Percentiles rank a stretch among this genome's conserved stretches.
phyloP scores from a whole-genome alignment of 225 moss, liverwort and hornwort species.

The Rhytidiadelphus loreus region DNA sequence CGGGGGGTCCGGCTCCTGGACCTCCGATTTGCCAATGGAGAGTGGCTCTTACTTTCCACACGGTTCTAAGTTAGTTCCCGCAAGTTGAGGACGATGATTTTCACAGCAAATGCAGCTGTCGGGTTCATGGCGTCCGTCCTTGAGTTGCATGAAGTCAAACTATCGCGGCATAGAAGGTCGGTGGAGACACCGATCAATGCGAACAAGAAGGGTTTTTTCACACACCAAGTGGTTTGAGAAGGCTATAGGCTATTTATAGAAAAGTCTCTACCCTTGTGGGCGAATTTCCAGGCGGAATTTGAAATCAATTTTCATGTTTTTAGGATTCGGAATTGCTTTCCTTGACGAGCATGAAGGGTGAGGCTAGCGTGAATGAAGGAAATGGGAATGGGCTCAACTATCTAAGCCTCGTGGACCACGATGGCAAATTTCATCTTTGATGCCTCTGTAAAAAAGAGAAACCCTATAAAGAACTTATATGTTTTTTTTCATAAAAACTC shows the following conservation, averaged over 20 bases:
- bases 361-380: neutral
- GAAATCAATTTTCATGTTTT: no score
- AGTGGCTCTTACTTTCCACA: neutral
- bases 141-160: neutral
- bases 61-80: neutral
- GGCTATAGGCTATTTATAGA: neutral
- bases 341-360: neutral
- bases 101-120: neutral
- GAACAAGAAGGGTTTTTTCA: no score
- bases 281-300: neutral
- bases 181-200: neutral
- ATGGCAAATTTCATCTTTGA: neutral
- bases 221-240: neutral
- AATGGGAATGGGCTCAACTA: neutral
- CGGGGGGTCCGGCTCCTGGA: no score
- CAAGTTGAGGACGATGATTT: neutral
- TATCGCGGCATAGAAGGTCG: neutral
- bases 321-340: no score
- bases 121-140: neutral
- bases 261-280: no score
- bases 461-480: neutral
- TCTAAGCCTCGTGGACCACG: neutral
- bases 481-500: neutral
- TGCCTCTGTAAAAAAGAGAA: accelerated
- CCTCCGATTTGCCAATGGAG: no score